These are phyloP conservation scores for Dipteronia dyeriana DNA, from an alignment of 345 rosid genomes.

Conservation along the genomic window DNA sequence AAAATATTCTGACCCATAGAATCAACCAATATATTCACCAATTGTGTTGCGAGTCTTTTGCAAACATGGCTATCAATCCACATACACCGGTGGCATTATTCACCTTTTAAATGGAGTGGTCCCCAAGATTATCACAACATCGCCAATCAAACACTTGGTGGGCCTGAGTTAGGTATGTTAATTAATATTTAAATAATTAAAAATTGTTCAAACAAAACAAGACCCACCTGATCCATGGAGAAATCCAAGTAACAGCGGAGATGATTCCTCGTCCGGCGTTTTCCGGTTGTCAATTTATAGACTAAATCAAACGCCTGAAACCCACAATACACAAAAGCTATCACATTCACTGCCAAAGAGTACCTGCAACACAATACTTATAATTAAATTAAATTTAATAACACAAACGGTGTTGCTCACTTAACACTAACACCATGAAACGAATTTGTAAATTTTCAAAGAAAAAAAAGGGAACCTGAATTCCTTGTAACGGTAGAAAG, in stretches of 20 bases:
- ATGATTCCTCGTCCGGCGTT: constrained; percentile 34
- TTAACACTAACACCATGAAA: too few relatives aligned
- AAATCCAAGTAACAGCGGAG: constrained; percentile 68
- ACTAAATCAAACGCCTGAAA: constrained; percentile 61
- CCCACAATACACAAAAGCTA: constrained; percentile 75
- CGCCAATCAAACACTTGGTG: constrained; percentile 12
- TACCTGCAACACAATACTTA: constrained; percentile 59
- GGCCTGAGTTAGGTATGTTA: constrained; percentile 23
- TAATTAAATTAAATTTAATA: neutral
- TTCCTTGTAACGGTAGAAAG: constrained; percentile 78
- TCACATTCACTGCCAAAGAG: constrained; percentile 68
- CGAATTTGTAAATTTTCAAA: too few relatives aligned
- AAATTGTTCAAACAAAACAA: constrained; percentile 8
- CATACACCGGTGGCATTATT: constrained; percentile 14
- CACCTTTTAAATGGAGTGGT: constrained; percentile 27
- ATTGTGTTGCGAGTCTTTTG: neutral
- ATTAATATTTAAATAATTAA: neutral
- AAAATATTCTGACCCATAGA: constrained; percentile 8
- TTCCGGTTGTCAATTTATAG: constrained; percentile 50
- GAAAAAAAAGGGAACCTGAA: constrained; percentile 54
- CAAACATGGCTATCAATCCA: constrained; percentile 15
- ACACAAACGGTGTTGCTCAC: too few relatives aligned
- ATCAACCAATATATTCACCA: neutral
- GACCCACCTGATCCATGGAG: constrained; percentile 71
- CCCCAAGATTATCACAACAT: constrained; percentile 24